Percentiles rank a stretch among this genome's conserved stretches.
phyloP scores from a whole-genome alignment of 2,329 filamentous ascomycete species.

The Alternaria dauci region DNA sequence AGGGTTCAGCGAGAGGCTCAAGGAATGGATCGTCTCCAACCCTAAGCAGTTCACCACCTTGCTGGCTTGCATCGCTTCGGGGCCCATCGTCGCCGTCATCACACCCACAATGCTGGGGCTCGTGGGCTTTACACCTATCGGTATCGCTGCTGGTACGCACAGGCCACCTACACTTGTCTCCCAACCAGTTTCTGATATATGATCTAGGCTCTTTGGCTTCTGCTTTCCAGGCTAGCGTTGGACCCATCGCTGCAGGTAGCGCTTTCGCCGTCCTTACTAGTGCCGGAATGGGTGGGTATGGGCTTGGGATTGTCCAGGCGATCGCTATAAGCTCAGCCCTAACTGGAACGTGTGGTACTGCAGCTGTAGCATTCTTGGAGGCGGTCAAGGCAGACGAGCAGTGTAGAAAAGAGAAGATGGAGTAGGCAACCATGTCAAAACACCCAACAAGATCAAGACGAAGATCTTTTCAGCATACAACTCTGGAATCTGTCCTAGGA shows the following conservation, averaged over 20 bases:
- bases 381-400: neutral
- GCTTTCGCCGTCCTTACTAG: neutral
- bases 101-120: too few relatives aligned
- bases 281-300: neutral
- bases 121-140: too few relatives aligned
- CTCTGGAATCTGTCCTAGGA: neutral
- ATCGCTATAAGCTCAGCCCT: neutral
- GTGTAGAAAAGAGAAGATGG: neutral
- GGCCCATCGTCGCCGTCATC: too few relatives aligned
- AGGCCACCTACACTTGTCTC: too few relatives aligned
- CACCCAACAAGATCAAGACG: neutral
- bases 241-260: neutral
- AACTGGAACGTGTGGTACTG: neutral
- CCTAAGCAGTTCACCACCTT: accelerated
- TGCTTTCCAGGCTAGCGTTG: neutral
- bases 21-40: too few relatives aligned
- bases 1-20: too few relatives aligned
- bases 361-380: neutral
- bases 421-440: neutral
- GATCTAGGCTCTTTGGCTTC: neutral
- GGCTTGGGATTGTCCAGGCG: neutral
- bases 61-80: too few relatives aligned
- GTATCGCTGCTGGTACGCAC: too few relatives aligned
- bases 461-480: neutral
- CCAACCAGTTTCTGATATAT: neutral